phyloP scores from a whole-genome alignment of 2,329 filamentous ascomycete genomes.

The Chaetomium sp. region DNA sequence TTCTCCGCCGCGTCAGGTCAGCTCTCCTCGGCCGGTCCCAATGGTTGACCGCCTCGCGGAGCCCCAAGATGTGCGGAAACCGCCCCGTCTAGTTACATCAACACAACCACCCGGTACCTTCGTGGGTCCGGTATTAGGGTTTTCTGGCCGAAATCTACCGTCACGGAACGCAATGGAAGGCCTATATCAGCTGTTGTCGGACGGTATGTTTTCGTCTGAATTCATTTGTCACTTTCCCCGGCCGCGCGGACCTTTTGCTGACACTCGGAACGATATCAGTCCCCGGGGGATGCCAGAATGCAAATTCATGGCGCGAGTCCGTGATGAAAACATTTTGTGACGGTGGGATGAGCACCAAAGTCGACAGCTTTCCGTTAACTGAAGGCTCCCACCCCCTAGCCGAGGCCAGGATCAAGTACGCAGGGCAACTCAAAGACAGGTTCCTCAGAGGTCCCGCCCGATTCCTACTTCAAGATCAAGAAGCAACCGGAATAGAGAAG shows the following conservation, averaged over 20 bases:
- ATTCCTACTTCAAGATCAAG: slow-evolving; percentile 26
- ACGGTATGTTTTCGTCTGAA: slow-evolving; percentile 17
- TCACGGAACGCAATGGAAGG: slow-evolving; percentile 22
- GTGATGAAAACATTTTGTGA: slow-evolving; percentile 11
- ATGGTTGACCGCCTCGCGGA: not conserved
- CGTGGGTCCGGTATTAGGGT: not conserved
- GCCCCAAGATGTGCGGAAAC: not conserved
- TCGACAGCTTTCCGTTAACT: not conserved
- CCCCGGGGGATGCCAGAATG: not conserved
- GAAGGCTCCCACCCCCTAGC: slow-evolving; percentile 11
- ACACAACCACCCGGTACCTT: not conserved
- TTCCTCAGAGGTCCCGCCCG: slow-evolving; percentile 28
- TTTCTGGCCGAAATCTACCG: slow-evolving; percentile 13
- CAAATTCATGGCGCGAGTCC: slow-evolving; percentile 14
- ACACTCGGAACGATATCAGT: not conserved
- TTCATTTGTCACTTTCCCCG: not conserved
- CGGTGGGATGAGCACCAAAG: slow-evolving; percentile 17
- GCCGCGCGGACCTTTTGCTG: not conserved
- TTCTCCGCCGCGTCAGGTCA: not conserved
- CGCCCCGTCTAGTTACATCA: slow-evolving; percentile 10
- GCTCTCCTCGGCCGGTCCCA: slow-evolving; percentile 1
- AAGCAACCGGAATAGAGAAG: slow-evolving; percentile 23
- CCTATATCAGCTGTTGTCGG: slow-evolving; percentile 11
- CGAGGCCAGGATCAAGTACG: slow-evolving; percentile 22
- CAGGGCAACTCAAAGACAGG: slow-evolving; percentile 23